phyloP scores from a whole-genome alignment of 192 early-diverging fungal species.

The Rhizoclosmatium sp. region DNA sequence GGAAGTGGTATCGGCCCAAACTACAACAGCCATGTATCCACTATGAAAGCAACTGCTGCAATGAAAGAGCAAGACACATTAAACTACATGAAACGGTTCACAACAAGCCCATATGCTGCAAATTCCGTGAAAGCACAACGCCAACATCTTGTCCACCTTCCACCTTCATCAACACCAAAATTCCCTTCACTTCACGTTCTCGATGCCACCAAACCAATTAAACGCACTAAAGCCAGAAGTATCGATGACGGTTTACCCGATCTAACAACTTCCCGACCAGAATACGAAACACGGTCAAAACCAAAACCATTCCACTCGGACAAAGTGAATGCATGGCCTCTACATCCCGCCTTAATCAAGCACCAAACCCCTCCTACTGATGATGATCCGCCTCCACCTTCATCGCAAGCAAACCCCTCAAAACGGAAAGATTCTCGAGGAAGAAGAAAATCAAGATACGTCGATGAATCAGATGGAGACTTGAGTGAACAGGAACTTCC shows the following conservation, averaged over 20 bases:
- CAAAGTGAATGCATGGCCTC: constrained; percentile 4
- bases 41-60: constrained; percentile 19
- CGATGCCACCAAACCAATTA: neutral
- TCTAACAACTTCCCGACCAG: neutral
- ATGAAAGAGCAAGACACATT: constrained; percentile 19
- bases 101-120: constrained; percentile 15
- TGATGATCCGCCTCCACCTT: neutral
- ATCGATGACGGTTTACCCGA: neutral
- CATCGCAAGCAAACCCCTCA: neutral
- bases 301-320: neutral
- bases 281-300: neutral
- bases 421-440: neutral
- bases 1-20: too few species aligned
- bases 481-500: neutral
- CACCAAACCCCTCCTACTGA: neutral
- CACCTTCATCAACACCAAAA: neutral
- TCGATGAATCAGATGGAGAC: neutral
- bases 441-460: neutral
- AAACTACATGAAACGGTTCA: constrained; percentile 19
- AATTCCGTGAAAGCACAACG: constrained; percentile 8
- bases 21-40: neutral
- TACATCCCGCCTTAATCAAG: constrained; percentile 21
- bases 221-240: neutral
- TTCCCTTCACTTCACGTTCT: constrained; percentile 23
- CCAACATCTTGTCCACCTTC: neutral